Evolutionary conservation across 495 filamentous ascomycete species (phyloP).

Genomic region (Schizothecium vesticola): DNA sequence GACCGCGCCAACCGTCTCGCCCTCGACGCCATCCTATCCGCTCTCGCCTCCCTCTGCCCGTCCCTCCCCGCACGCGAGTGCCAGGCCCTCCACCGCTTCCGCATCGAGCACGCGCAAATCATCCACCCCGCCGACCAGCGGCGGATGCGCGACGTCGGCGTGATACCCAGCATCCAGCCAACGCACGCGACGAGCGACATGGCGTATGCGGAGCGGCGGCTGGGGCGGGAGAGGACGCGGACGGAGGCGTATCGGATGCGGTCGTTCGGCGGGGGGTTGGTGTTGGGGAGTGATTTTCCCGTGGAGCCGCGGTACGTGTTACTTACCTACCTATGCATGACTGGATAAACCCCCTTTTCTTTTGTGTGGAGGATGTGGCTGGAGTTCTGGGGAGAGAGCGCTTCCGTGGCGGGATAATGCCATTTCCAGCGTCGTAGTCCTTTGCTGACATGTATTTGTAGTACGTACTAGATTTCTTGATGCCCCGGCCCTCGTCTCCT

Average conservation of each 20-base stretch:
- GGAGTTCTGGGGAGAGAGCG: no score
- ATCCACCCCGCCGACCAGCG: conserved; percentile 56
- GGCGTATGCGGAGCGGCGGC: conserved; percentile 51
- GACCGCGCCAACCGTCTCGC: conserved; percentile 57
- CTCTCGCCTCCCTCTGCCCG: conserved; percentile 44
- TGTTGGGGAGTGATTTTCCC: conserved; percentile 61
- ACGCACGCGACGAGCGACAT: conserved; percentile 63
- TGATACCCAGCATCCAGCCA: conserved; percentile 62
- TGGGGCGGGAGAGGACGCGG: conserved; percentile 44
- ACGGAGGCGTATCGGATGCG: conserved; percentile 55
- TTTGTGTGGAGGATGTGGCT: no score
- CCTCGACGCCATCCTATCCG: conserved; percentile 48
- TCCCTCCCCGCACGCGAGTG: conserved; percentile 33
- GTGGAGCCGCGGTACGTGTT: conserved; percentile 62
- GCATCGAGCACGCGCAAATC: conserved; percentile 63
- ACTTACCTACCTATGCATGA: no score
- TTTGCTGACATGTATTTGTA: no score
- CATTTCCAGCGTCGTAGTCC: no score
- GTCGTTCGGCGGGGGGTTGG: conserved; percentile 33
- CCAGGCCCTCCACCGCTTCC: conserved; percentile 47
- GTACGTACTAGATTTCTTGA: no score
- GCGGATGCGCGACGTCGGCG: conserved; percentile 47
- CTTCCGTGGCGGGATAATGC: no score
- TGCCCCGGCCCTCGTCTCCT: no score
- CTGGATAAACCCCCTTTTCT: no score